Base-by-base conservation (phyloP, 768 basidiomycete genomes). In the Suillus lakei region DNA sequence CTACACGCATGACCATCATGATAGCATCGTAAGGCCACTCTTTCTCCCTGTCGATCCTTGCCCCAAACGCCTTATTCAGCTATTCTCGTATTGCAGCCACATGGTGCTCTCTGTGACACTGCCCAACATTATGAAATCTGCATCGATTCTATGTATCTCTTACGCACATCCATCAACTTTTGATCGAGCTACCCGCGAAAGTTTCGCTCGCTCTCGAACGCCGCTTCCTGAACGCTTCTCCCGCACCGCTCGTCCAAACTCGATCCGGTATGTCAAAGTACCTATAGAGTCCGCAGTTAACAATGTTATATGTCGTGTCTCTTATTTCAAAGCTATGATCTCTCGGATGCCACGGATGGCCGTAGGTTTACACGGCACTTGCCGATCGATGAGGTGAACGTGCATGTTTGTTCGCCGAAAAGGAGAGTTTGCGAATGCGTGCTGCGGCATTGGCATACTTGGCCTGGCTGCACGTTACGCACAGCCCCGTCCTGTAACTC, bases 121-220 rank as follows among this genome's bases (percentile, higher is more conserved):
- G 56, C 56, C 38, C 9, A 4, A 10, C 26, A 28, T 59, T 41
- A 39, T 39, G 38, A 38, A 54, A 54, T 54, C 18, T n/a, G 3
- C 53, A 32, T 53, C 30, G 18, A 30, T 16, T n/a, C 21, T n/a
- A n/a, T 44, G 23, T n/a, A 46, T 46, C 3, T 28, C 15, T 50
- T 48, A 48, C 12, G 13, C 48, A 36, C 15, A 38, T 56, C 36
- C 56, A 41, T 59, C 56, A 58, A 3, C 5, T 59, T 28, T 59
- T 59, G 56, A 59, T 59, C 56, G 26, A 39, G 2, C 26, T 59
- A 59, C 26, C 56, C 56, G 56, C 56, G 56, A 59, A 41, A 59
- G 38, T 59, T 39, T 12, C 56, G 18, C 38, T 58, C 56, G 23
- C 56, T 18, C 15, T 58, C 16, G 38, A 26, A 18, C 26, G 0